Percentiles rank a stretch among this genome's conserved stretches.
phyloP scores from a whole-genome alignment of 441 rosid species.

The Pelargonium myrrhifolium region DNA sequence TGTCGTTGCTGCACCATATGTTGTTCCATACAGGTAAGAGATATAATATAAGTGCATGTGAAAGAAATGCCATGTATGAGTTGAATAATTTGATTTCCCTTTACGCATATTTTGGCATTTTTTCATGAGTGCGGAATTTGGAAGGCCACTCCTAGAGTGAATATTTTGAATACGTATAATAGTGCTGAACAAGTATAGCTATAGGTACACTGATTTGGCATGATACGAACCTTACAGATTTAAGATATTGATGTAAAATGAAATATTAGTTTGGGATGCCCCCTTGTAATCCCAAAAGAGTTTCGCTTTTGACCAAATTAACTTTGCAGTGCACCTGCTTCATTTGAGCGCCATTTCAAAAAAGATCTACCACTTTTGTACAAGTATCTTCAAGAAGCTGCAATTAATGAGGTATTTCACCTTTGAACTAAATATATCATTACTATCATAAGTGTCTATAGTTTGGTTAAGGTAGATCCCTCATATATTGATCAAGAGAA shows the following conservation, averaged over 20 bases:
- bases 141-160: neutral
- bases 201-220: too few relatives aligned
- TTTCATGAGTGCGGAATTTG: neutral
- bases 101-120: neutral
- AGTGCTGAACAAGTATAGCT: too few relatives aligned
- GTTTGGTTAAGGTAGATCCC: neutral
- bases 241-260: too few relatives aligned
- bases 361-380: constrained; percentile 57
- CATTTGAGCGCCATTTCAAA: constrained; percentile 54
- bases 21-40: constrained; percentile 79
- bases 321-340: constrained; percentile 62
- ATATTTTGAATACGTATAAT: neutral
- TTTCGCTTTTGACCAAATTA: neutral
- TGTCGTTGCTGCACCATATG: constrained; percentile 84
- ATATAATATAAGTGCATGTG: neutral
- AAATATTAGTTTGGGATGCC: neutral
- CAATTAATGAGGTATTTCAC: constrained; percentile 45
- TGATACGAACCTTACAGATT: too few relatives aligned
- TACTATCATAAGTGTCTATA: neutral
- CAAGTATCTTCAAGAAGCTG: constrained; percentile 65
- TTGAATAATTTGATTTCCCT: neutral
- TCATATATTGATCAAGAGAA: neutral
- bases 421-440: neutral
- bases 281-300: neutral
- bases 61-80: neutral